Base-by-base conservation (phyloP, 768 basidiomycete genomes). In the Tulasnella sp. region DNA sequence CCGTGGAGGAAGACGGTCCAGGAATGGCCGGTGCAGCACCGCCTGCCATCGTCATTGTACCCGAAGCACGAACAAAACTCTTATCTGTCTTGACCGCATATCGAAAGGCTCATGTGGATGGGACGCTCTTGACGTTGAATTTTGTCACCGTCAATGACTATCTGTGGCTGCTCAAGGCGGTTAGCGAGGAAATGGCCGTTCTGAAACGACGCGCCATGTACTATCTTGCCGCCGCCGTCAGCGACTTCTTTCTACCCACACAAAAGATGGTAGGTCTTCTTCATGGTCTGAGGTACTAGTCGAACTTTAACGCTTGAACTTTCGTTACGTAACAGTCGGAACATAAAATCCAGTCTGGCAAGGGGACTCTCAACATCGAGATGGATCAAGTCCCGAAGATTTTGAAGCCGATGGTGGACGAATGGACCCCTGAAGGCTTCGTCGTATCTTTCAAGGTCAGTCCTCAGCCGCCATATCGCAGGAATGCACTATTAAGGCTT, bases 381-480 rank as follows among this genome's bases (percentile, higher is more conserved):
- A 99, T 98, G 96, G 96, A 99, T 68, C 93, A 97, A 70, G 94
- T 98, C 0, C 96, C 96, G 7, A 99, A 99, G 72, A 85, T 97
- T 34, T 74, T 99, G 48, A 88, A 89, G 70, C 87, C 92, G 0
- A 76, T 99, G 73, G 93, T 97, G 5, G 83, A 86, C 47, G 91
- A 98, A 69, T 99, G 96, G 95, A 86, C 83, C 1, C 82, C 78
- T 5, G 82, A 88, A 47, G 94, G 91, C 0, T 98, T 84, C 69
- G 85, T 97, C 41, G 90, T 99, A 42, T 95, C 92, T 0, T 99
- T 99, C 80, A 99, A 99, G 81, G 95, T 92, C 52, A 3, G 32
- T 43, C 11, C 23, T 2, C n/a, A 50, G 24, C 42, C 56, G 7
- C 44, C 41, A 42, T 51, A 34, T 30, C 34, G 34, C 34, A 38